Conservation (phyloP, 78 protist species). For the Ministeria vibrans region DNA sequence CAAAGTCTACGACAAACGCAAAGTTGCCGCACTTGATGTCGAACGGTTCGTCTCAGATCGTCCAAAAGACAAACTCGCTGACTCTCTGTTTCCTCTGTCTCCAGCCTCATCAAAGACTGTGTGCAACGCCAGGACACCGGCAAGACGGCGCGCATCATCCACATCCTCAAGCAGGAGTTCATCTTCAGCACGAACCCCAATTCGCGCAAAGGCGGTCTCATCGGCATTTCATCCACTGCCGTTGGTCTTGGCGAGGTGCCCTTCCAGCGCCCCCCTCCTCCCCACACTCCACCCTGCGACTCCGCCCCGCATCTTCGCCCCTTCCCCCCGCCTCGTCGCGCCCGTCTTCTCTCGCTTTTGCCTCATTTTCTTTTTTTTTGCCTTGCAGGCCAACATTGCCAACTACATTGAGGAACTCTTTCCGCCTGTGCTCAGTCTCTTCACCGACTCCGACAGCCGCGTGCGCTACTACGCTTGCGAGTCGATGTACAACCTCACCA, state of each 20-base stretch:
- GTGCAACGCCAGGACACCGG: conserved; percentile 5
- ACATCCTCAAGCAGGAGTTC: conserved; percentile 11
- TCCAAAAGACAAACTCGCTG: not conserved
- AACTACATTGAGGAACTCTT: conserved; percentile 47
- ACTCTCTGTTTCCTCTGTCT: conserved; percentile 13
- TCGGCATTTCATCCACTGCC: conserved; percentile 86
- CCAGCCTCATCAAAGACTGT: conserved; percentile 42
- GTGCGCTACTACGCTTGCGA: conserved; percentile 93
- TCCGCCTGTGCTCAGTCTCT: conserved; percentile 65
- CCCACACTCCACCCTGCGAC: not conserved
- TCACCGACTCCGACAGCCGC: conserved; percentile 24
- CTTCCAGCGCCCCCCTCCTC: not conserved
- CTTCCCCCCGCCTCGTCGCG: not conserved
- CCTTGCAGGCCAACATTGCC: not conserved
- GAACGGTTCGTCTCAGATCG: not conserved
- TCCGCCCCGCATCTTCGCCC: too few species aligned
- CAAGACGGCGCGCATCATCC: not conserved
- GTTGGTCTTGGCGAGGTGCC: conserved; percentile 70
- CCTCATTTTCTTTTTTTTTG: not conserved
- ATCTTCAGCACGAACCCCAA: conserved; percentile 27
- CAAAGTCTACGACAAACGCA: conserved; percentile 75
- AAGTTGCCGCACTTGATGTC: conserved; percentile 77
- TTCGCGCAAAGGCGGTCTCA: conserved; percentile 83
- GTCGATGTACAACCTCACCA: conserved; percentile 86
- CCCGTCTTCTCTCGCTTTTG: not conserved